Percentiles rank a stretch among this genome's conserved stretches.
These are phyloP conservation scores for Pseudogymnoascus sp. DNA, from an alignment of 2,329 filamentous ascomycete species.

Conservation along the genomic window DNA sequence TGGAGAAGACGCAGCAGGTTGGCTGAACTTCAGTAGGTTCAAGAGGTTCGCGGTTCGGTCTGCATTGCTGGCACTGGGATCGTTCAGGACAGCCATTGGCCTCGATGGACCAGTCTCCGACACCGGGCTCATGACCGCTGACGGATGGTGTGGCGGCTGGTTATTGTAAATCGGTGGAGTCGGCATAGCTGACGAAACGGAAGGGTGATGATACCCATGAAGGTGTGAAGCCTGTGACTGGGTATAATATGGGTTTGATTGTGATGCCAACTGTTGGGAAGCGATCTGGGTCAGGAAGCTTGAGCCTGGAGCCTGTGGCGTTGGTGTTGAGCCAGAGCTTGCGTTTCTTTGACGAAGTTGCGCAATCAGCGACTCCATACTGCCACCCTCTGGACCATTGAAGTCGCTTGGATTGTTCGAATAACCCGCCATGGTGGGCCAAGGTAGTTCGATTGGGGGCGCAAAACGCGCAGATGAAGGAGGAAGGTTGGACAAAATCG, in stretches of 20 bases:
- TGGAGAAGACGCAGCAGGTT: slow-evolving; percentile 30
- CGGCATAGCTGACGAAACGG: slow-evolving; percentile 49
- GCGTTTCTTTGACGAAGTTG: slow-evolving; percentile 24
- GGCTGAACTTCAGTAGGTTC: slow-evolving; percentile 57
- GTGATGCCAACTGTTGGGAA: neutral
- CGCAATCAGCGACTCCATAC: slow-evolving; percentile 27
- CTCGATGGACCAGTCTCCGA: slow-evolving; percentile 31
- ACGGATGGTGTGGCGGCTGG: slow-evolving; percentile 44
- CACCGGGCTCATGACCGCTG: slow-evolving; percentile 50
- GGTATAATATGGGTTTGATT: slow-evolving; percentile 20
- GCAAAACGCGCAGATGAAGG: slow-evolving; percentile 18
- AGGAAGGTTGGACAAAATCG: slow-evolving; percentile 7
- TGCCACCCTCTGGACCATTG: slow-evolving; percentile 8
- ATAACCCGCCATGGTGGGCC: slow-evolving; percentile 29
- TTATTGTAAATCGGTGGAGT: slow-evolving; percentile 45
- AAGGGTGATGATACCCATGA: slow-evolving; percentile 43
- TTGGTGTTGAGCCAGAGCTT: neutral
- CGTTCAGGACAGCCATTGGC: slow-evolving; percentile 26
- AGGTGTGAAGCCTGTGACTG: slow-evolving; percentile 18
- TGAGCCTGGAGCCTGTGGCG: slow-evolving; percentile 1
- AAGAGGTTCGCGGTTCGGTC: slow-evolving; percentile 50
- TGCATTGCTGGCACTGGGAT: slow-evolving; percentile 27
- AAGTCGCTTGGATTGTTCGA: slow-evolving; percentile 20
- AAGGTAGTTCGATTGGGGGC: slow-evolving; percentile 24
- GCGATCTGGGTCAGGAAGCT: slow-evolving; percentile 8